phyloP scores from a whole-genome alignment of 805 yeast species.

The Yarrowia bubula region DNA sequence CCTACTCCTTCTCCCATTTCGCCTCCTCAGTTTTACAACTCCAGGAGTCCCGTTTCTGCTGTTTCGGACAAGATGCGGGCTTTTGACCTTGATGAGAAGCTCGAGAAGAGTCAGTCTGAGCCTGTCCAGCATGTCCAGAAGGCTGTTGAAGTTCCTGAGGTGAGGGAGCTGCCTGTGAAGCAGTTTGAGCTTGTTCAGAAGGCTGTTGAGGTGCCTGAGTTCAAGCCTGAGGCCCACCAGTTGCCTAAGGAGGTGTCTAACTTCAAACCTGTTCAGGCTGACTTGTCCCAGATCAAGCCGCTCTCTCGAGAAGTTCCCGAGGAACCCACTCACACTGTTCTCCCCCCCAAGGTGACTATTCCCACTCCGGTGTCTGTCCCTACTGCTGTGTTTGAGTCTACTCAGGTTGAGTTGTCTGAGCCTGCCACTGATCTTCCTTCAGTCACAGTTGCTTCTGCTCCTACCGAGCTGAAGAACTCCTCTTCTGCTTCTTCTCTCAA shows the following conservation, averaged over 20 bases:
- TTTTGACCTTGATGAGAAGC: not conserved
- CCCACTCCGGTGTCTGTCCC: conserved; percentile 7
- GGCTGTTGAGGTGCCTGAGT: not conserved
- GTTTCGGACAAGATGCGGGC: not conserved
- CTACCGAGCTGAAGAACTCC: not conserved
- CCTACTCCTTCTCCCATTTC: not conserved
- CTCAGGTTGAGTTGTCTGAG: not conserved
- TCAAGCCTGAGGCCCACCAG: no score
- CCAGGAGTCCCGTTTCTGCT: not conserved
- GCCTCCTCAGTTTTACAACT: conserved; percentile 11
- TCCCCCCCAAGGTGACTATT: not conserved
- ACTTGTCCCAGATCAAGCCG: no score
- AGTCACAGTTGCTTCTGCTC: not conserved
- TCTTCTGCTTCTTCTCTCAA: not conserved
- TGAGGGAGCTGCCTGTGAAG: not conserved
- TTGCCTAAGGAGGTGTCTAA: no score
- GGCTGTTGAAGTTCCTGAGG: not conserved
- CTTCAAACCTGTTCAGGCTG: no score
- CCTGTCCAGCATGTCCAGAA: not conserved
- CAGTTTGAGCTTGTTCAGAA: not conserved
- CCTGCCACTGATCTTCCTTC: not conserved
- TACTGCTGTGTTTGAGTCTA: not conserved
- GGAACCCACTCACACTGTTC: no score
- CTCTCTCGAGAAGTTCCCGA: no score
- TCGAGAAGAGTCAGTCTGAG: not conserved